Percentiles rank a stretch among this genome's conserved stretches.
These are phyloP conservation scores for Trametes hirsuta DNA, from an alignment of 1,284 basidiomycete species.

Conservation along the genomic window DNA sequence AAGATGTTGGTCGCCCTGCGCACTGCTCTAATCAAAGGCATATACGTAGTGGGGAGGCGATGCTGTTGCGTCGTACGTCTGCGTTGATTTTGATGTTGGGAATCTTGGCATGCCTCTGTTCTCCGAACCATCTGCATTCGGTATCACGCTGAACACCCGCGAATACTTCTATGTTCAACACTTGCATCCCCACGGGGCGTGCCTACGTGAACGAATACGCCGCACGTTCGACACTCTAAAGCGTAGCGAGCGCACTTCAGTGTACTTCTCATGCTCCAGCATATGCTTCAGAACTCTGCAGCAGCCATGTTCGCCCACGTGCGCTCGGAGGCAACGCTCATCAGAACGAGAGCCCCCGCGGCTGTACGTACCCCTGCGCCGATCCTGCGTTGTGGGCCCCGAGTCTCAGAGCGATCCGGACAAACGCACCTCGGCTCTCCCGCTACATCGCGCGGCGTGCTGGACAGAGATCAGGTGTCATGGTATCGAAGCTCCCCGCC, in stretches of 20 bases:
- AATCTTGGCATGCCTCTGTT: no score
- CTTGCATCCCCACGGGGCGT: no score
- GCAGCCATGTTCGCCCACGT: slow-evolving; percentile 1
- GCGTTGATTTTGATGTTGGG: slow-evolving; percentile 6
- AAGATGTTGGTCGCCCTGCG: not conserved
- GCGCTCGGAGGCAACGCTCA: slow-evolving; percentile 11
- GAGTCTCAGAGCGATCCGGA: slow-evolving; percentile 3
- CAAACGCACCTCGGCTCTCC: slow-evolving; percentile 4
- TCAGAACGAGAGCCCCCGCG: slow-evolving; percentile 3
- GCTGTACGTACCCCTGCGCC: slow-evolving; percentile 3
- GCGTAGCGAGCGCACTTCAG: not conserved
- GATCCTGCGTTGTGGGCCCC: not conserved
- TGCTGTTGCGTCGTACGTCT: not conserved
- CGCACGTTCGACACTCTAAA: no score
- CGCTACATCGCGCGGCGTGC: not conserved
- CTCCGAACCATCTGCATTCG: no score
- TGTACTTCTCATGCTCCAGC: not conserved
- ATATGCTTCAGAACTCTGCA: not conserved
- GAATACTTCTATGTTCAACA: no score
- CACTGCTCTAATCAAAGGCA: not conserved
- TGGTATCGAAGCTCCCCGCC: slow-evolving; percentile 16
- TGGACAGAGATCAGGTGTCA: slow-evolving; percentile 16
- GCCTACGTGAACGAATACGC: no score
- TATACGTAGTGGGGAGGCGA: no score
- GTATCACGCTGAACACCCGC: no score